Conservation (phyloP, 2,329 filamentous ascomycete species). For the Sclerotiophoma versabilis region DNA sequence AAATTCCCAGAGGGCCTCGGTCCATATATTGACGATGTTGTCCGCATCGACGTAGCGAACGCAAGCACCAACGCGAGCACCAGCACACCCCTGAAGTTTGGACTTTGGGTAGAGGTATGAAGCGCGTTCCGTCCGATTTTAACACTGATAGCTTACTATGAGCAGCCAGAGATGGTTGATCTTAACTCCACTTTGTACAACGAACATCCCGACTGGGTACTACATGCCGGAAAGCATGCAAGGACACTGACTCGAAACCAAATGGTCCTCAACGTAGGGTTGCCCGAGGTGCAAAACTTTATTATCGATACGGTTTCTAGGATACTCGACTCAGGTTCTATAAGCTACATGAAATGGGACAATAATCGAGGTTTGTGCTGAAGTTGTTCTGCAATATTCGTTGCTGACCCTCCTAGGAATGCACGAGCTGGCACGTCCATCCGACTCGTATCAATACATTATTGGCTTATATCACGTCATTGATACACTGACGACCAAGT, state of each 20-base stretch:
- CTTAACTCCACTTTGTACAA: constrained; percentile 67
- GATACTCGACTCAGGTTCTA: constrained; percentile 61
- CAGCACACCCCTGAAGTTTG: constrained; percentile 62
- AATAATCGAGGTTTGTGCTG: constrained; percentile 62
- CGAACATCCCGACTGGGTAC: constrained; percentile 69
- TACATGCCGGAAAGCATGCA: constrained; percentile 64
- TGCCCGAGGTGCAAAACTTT: constrained; percentile 68
- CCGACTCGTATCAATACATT: constrained; percentile 66
- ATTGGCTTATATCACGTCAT: constrained; percentile 70
- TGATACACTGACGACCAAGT: constrained; percentile 64
- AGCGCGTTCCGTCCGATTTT: neutral
- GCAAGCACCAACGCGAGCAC: constrained; percentile 33
- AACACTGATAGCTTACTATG: neutral
- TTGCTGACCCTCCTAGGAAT: constrained; percentile 45
- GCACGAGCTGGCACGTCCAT: constrained; percentile 64
- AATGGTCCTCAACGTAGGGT: constrained; percentile 67
- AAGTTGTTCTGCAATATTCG: no score
- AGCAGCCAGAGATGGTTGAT: constrained; percentile 70
- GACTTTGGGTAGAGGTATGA: constrained; percentile 66
- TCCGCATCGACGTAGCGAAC: constrained; percentile 57
- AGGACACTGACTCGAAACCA: constrained; percentile 65
- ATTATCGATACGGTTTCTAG: constrained; percentile 64
- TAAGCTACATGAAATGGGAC: constrained; percentile 72
- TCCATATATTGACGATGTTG: constrained; percentile 61
- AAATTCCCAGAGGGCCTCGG: constrained; percentile 66